A percentile compares a stretch with the other conserved stretches of the same genome.
These are phyloP conservation scores for Aspergillus felis DNA, from an alignment of 2,329 filamentous ascomycete species.

Conservation along the genomic window DNA sequence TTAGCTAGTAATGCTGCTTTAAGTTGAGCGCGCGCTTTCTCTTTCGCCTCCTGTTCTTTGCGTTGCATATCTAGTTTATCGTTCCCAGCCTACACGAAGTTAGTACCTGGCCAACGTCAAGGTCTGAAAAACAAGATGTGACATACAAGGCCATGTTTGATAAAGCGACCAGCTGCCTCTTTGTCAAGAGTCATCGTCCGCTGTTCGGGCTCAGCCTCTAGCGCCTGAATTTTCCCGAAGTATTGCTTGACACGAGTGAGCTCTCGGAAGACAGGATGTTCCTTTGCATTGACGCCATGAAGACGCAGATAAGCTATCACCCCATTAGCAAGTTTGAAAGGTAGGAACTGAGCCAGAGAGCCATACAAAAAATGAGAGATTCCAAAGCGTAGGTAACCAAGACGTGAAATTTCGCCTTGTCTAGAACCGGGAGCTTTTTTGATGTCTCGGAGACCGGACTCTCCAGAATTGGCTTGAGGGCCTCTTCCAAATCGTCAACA, in stretches of 20 bases:
- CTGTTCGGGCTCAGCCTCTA: constrained; percentile 60
- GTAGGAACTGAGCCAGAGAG: not conserved
- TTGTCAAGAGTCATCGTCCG: constrained; percentile 64
- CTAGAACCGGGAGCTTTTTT: constrained; percentile 80
- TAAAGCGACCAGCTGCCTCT: constrained; percentile 72
- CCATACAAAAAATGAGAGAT: constrained; percentile 77
- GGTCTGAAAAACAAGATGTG: not conserved
- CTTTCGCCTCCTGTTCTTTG: constrained; percentile 48
- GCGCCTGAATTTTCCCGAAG: constrained; percentile 82
- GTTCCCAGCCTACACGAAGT: constrained; percentile 41
- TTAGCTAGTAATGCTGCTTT: constrained; percentile 45
- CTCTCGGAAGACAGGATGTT: constrained; percentile 81
- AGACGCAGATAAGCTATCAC: constrained; percentile 67
- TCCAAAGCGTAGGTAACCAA: constrained; percentile 84
- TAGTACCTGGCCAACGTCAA: constrained; percentile 11
- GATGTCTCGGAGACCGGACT: constrained; percentile 63
- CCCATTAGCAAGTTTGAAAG: constrained; percentile 11
- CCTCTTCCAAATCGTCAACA: constrained; percentile 73
- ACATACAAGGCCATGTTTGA: constrained; percentile 73
- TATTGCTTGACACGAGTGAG: constrained; percentile 84
- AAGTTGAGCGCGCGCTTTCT: constrained; percentile 47
- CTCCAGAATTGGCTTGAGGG: constrained; percentile 68
- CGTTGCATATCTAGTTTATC: constrained; percentile 49
- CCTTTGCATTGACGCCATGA: constrained; percentile 73
- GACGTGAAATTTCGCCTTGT: constrained; percentile 93